A percentile compares a stretch with the other conserved stretches of the same genome.
These are phyloP conservation scores for Microthlaspi erraticum DNA, from an alignment of 345 rosid genomes.

Conservation along the genomic window DNA sequence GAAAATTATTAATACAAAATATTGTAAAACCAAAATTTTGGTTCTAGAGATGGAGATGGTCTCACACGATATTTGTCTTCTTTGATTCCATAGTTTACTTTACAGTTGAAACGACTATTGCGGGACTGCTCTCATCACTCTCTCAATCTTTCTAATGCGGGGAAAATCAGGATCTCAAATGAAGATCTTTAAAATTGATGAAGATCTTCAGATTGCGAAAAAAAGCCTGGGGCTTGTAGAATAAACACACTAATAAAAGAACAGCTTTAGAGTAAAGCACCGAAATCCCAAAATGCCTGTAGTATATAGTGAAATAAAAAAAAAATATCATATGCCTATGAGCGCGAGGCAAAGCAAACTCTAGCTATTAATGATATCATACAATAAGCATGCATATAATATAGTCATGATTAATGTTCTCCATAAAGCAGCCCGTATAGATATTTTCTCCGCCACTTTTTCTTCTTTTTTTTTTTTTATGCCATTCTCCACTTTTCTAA, in stretches of 20 bases:
- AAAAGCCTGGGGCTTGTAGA: background rate
- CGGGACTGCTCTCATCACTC: background rate
- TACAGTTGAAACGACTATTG: background rate
- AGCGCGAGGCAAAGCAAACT: conserved; percentile 24
- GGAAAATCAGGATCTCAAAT: background rate
- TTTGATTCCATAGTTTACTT: no score
- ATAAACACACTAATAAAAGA: background rate
- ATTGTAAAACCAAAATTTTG: no score
- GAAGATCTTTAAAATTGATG: background rate
- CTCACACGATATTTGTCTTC: no score
- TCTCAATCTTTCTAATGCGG: background rate
- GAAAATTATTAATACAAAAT: no score
- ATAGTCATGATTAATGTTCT: conserved; percentile 36
- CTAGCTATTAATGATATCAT: conserved; percentile 31
- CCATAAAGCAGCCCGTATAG: conserved; percentile 27
- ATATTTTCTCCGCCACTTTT: conserved; percentile 21
- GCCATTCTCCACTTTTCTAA: conserved; percentile 16
- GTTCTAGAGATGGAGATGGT: no score
- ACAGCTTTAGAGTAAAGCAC: background rate
- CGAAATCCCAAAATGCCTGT: conserved; percentile 16
- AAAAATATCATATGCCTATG: conserved; percentile 8
- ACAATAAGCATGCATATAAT: conserved; percentile 40
- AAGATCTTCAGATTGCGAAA: background rate
- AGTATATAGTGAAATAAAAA: background rate
- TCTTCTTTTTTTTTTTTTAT: background rate